phyloP scores from a whole-genome alignment of 495 filamentous ascomycete genomes.

The Hypoxylon fuscum region DNA sequence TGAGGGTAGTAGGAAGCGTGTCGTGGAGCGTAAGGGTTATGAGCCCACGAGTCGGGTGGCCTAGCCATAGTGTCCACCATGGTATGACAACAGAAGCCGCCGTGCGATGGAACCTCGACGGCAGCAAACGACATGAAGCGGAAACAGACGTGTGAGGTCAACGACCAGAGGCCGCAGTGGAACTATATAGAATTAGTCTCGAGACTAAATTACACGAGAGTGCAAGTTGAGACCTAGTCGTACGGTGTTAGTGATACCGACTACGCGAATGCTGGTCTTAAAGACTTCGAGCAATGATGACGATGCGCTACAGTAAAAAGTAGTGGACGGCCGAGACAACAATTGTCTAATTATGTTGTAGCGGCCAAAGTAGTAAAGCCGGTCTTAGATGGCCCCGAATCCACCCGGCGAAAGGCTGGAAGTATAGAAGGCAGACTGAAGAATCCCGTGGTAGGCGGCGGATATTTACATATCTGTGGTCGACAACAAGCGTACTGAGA shows the following conservation, averaged over 20 bases:
- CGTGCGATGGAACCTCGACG: conserved; percentile 50
- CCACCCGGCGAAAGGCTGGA: conserved; percentile 30
- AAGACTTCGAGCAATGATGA: conserved; percentile 9
- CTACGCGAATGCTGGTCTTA: conserved; percentile 10
- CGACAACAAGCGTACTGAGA: conserved; percentile 28
- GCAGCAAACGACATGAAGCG: conserved; percentile 43
- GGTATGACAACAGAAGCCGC: conserved; percentile 52
- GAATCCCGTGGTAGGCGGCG: conserved; percentile 28
- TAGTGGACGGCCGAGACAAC: conserved; percentile 28
- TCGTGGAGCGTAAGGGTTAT: conserved; percentile 52
- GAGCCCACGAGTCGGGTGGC: conserved; percentile 51
- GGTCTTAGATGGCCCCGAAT: conserved; percentile 26
- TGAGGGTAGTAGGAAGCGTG: conserved; percentile 50
- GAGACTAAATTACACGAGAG: conserved; percentile 23
- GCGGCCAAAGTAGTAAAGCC: conserved; percentile 17
- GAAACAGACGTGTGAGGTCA: conserved; percentile 17
- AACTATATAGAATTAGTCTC: conserved; percentile 35
- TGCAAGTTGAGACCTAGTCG: conserved; percentile 12
- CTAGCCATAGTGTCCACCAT: conserved; percentile 59
- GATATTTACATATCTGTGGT: conserved; percentile 41
- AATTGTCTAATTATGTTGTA: conserved; percentile 25
- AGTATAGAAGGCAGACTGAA: conserved; percentile 20
- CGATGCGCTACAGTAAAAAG: conserved; percentile 15
- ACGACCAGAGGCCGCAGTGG: conserved; percentile 20
- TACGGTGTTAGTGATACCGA: conserved; percentile 29